phyloP scores from a whole-genome alignment of 345 rosid species.

The Salix koriyanagi region DNA sequence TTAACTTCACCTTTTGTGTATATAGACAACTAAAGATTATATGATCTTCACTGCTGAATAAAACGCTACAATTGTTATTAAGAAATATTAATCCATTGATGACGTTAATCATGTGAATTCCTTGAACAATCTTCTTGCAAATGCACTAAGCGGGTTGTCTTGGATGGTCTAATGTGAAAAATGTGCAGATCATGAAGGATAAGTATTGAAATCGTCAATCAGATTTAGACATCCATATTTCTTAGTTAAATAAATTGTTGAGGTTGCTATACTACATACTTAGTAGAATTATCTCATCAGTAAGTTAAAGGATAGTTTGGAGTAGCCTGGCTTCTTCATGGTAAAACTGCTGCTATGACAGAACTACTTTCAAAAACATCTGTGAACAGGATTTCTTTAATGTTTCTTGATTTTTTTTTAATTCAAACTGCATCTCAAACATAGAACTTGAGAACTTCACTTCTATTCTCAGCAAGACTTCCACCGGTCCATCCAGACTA shows the following conservation, averaged over 20 bases:
- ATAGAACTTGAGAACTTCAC: not conserved
- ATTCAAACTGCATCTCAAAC: not conserved
- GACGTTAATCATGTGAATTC: not conserved
- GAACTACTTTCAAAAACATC: not conserved
- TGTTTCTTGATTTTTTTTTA: not conserved
- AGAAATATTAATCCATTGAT: not conserved
- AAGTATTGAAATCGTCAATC: not conserved
- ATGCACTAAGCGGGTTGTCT: not conserved
- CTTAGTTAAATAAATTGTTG: not conserved
- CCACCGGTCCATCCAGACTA: not conserved
- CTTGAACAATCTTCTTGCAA: not conserved
- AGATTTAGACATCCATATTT: not conserved
- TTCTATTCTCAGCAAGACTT: not conserved
- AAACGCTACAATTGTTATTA: not conserved
- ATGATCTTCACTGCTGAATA: not conserved
- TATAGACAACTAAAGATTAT: not conserved
- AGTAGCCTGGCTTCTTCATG: not conserved
- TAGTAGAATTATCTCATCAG: not conserved
- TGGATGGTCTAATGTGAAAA: not conserved
- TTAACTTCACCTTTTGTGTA: not conserved
- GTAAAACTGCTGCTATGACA: not conserved
- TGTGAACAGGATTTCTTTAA: not conserved
- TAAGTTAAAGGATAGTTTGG: not conserved
- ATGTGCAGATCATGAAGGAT: not conserved
- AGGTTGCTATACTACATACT: not conserved